phyloP scores from a whole-genome alignment of 345 rosid species.

The Citrus australasica region DNA sequence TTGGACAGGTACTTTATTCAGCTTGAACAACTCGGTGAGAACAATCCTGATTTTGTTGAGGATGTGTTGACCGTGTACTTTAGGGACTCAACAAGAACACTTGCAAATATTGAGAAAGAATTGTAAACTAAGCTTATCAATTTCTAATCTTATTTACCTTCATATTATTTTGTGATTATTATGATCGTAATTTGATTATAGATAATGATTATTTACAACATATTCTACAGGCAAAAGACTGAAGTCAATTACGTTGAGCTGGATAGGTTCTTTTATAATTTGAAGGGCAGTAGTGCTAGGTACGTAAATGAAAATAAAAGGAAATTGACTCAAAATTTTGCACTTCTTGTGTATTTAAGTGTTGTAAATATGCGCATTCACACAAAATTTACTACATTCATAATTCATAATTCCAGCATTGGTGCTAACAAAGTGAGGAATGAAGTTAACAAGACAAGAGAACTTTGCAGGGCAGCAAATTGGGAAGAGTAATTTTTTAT shows the following conservation, averaged over 20 bases:
- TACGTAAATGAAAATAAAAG: neutral
- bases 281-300: constrained; percentile 27
- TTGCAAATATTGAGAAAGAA: constrained; percentile 11
- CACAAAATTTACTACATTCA: neutral
- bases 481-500: constrained; percentile 18
- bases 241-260: constrained; percentile 12
- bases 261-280: constrained; percentile 16
- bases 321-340: neutral
- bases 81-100: constrained; percentile 12
- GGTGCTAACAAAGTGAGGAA: constrained; percentile 26
- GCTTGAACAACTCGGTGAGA: constrained; percentile 24
- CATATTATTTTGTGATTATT: neutral
- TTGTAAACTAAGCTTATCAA: constrained; percentile 18
- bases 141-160: neutral
- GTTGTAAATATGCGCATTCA: no score
- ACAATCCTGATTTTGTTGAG: constrained; percentile 26
- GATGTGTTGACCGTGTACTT: constrained; percentile 24
- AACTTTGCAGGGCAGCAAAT: neutral
- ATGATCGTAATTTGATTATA: neutral
- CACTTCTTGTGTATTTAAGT: no score
- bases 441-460: constrained; percentile 10
- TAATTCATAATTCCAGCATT: constrained; percentile 11
- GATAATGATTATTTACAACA: no score
- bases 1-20: constrained; percentile 26
- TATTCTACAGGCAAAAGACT: constrained; percentile 10